These are phyloP conservation scores for Epichloe sylvatica DNA, from an alignment of 2,329 filamentous ascomycete species.

Conservation along the genomic window DNA sequence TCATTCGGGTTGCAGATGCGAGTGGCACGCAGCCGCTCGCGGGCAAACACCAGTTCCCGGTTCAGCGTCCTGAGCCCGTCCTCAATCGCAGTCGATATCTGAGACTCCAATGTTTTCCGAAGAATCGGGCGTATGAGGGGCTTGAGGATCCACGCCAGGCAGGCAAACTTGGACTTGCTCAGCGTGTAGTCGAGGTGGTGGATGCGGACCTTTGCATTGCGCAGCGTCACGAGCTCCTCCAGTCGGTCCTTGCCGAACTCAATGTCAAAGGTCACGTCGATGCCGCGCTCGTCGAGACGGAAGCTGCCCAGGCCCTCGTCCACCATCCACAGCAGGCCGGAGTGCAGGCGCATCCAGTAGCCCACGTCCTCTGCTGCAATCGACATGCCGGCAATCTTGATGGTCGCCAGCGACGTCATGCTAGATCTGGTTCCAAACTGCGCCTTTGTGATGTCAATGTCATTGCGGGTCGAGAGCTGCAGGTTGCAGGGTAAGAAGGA, in stretches of 20 bases:
- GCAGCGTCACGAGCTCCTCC: constrained; percentile 69
- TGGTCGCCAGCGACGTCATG: constrained; percentile 56
- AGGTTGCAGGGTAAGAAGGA: constrained; percentile 83
- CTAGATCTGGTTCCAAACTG: constrained; percentile 45
- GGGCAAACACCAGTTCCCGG: constrained; percentile 71
- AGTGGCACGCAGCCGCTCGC: constrained; percentile 75
- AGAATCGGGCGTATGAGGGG: constrained; percentile 71
- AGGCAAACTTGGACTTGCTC: constrained; percentile 59
- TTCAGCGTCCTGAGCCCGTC: constrained; percentile 61
- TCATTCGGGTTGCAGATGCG: constrained; percentile 68
- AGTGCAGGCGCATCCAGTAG: constrained; percentile 74
- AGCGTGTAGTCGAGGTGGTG: constrained; percentile 77
- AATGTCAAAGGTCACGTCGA: constrained; percentile 74
- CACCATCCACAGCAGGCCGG: constrained; percentile 57
- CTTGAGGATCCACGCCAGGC: constrained; percentile 70
- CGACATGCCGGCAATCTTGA: constrained; percentile 72
- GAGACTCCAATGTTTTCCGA: constrained; percentile 62
- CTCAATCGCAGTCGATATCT: constrained; percentile 58
- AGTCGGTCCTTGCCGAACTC: constrained; percentile 66
- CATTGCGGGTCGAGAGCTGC: constrained; percentile 70
- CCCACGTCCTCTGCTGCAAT: constrained; percentile 76
- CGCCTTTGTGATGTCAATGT: constrained; percentile 72
- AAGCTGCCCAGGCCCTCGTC: constrained; percentile 82
- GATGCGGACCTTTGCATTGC: constrained; percentile 62
- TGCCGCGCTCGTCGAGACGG: constrained; percentile 69